Evolutionary conservation across 768 basidiomycete genomes (phyloP).

Genomic region (Lactifluus echinatus): DNA sequence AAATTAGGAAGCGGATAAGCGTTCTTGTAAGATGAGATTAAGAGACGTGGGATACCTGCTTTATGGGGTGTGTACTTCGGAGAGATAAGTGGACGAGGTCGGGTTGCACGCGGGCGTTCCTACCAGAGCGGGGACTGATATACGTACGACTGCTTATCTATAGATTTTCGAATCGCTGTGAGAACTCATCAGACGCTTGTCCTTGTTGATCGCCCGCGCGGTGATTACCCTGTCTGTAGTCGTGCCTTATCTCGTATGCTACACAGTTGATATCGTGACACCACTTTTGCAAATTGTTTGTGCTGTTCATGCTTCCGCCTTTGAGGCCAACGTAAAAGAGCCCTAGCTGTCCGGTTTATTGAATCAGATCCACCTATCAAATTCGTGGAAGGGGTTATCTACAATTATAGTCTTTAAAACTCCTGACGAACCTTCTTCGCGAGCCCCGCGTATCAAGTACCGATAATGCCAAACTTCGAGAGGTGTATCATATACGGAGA

Average conservation of each 20-base stretch:
- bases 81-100: background rate
- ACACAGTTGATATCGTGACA: background rate
- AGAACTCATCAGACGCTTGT: background rate
- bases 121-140: background rate
- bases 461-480: background rate
- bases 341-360: background rate
- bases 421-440: background rate
- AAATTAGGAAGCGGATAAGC: background rate
- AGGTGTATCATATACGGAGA: background rate
- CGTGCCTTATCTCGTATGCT: background rate
- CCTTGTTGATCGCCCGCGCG: too few species aligned
- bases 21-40: background rate
- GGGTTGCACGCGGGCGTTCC: background rate
- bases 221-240: background rate
- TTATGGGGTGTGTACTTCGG: background rate
- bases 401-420: background rate
- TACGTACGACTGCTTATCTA: background rate
- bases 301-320: background rate
- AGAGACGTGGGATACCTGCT: background rate
- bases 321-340: background rate
- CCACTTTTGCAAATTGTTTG: background rate
- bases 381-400: background rate
- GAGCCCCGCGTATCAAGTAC: background rate
- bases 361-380: background rate
- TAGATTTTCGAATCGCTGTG: slow-evolving; percentile 4